Evolutionary conservation across 768 basidiomycete genomes (phyloP).

Genomic region (Mycena venus): DNA sequence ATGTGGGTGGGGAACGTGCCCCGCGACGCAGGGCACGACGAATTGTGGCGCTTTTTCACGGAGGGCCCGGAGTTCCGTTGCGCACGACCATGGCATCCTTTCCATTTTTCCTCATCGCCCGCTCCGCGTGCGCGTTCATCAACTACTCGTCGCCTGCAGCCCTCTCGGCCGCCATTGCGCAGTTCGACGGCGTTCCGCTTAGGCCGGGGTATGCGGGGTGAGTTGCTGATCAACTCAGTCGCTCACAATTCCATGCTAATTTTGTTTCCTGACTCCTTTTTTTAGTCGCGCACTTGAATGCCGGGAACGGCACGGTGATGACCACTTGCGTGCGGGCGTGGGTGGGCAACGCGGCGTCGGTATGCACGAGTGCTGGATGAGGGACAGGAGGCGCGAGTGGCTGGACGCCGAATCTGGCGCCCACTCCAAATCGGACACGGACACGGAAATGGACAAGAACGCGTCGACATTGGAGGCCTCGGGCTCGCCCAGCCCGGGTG

Average conservation of each 20-base stretch:
- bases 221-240: conserved; percentile 61
- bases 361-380: conserved; percentile 84
- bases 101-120: conserved; percentile 92
- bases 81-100: conserved; percentile 61
- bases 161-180: conserved; percentile 74
- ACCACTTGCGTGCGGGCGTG: conserved; percentile 90
- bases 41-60: conserved; percentile 86
- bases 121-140: conserved; percentile 93
- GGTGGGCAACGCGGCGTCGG: conserved; percentile 91
- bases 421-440: neutral
- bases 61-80: neutral
- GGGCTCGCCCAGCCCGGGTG: conserved; percentile 36
- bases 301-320: conserved; percentile 81
- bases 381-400: conserved; percentile 40
- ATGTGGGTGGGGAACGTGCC: conserved; percentile 76
- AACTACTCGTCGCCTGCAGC: conserved; percentile 80
- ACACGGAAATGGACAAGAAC: conserved; percentile 29
- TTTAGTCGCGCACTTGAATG: conserved; percentile 72
- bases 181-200: conserved; percentile 79
- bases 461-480: conserved; percentile 51
- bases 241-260: conserved; percentile 55
- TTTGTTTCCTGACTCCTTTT: neutral
- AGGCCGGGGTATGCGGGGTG: conserved; percentile 80
- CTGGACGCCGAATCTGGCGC: neutral
- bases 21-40: conserved; percentile 83